Conservation (phyloP, 768 basidiomycete species). For the Mycena capillaripes region DNA sequence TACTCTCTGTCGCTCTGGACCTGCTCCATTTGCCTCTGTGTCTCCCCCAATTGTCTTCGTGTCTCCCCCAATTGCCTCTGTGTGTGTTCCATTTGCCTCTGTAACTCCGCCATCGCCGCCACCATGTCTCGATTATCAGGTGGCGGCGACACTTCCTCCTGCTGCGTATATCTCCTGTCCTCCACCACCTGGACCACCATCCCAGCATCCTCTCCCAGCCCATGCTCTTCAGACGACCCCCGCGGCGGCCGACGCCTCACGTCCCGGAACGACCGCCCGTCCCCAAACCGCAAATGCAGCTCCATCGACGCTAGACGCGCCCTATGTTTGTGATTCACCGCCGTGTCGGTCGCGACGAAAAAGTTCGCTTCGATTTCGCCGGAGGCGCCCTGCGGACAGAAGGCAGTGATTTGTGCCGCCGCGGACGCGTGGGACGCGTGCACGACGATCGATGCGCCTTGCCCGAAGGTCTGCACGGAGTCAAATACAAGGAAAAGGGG, state of each 20-base stretch:
- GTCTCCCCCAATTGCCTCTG: no score
- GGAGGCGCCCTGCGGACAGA: background rate
- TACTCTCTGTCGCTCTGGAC: no score
- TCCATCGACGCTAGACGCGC: background rate
- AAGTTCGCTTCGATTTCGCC: background rate
- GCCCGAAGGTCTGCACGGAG: background rate
- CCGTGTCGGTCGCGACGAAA: background rate
- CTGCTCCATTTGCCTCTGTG: no score
- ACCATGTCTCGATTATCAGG: no score
- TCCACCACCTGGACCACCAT: no score
- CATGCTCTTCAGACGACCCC: background rate
- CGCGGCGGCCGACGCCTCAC: background rate
- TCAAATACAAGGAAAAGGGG: conserved; percentile 1
- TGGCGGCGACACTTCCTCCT: no score
- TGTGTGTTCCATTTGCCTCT: no score
- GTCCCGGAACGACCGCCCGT: background rate
- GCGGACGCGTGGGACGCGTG: background rate
- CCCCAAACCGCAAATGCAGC: background rate
- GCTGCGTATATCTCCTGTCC: no score
- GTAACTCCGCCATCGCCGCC: no score
- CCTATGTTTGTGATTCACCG: background rate
- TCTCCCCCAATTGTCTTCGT: no score
- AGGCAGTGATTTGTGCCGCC: background rate
- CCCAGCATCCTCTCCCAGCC: no score
- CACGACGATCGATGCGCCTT: background rate